Base-by-base conservation (phyloP, 2,329 filamentous ascomycete genomes). In the Colletotrichum caudatum region DNA sequence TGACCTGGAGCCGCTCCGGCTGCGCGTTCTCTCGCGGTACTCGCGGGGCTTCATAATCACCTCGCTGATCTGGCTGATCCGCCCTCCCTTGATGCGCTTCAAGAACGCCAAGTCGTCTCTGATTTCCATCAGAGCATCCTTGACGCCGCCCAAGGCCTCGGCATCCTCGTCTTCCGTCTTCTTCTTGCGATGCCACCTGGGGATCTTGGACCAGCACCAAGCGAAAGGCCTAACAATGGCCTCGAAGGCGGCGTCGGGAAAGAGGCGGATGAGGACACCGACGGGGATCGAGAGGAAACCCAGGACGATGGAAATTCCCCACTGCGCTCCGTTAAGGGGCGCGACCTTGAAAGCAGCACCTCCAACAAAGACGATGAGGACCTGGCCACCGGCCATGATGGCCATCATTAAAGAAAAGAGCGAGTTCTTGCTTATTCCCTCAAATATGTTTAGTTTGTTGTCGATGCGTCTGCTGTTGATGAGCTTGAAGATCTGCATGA, bases 401-500 rank as follows among this genome's bases (percentile, higher is more conserved):
- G 83, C 78, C 79, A 91, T 89, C 79, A 94, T 93, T 26, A 83
- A 83, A 33, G 92, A 85, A 82, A 94, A 94, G 84, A 92, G 93
- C 78, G 84, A 89, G 78, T 94, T 94, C 75, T 85, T 86, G 50
- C 85, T 84, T 69, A 94, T 87, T 61, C 90, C 90, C 77, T 93
- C 91, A 73, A 94, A 93, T 71, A 94, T 89, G 78, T 94, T 94
- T 82, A 93, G 90, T 64, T 88, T 88, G 80, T 94, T 94, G 79
- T 94, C 92, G 20, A 94, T 87, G 29, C 92, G 90, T 64, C 92
- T 89, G 80, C 92, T 92, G 81, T 93, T 93, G 81, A 92, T 86
- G 74, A 92, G 88, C 78, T 94, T 93, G 85, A 94, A 94, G 74
- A 94, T 92, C 75, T 94, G 92, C 90, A 95, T 93, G 92, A 92